Conservation (phyloP, 208 protist species). For the Crithidia bombi region DNA sequence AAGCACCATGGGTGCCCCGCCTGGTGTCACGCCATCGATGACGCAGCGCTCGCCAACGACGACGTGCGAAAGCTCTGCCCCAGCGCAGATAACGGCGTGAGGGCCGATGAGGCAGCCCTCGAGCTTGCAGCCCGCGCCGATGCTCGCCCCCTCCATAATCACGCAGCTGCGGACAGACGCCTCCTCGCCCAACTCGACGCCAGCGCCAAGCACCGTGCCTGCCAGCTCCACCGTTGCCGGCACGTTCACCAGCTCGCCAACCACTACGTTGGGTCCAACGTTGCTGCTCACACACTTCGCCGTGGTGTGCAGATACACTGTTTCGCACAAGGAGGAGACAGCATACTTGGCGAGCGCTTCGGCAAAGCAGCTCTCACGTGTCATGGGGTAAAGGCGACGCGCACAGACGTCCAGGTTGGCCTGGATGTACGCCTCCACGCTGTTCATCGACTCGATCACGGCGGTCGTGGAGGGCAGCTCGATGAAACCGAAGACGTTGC, state of each 20-base stretch:
- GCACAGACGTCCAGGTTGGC: slow-evolving; percentile 79
- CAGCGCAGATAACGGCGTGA: slow-evolving; percentile 48
- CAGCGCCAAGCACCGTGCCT: slow-evolving; percentile 59
- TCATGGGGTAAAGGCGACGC: slow-evolving; percentile 80
- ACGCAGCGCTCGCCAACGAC: slow-evolving; percentile 63
- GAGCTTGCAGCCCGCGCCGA: slow-evolving; percentile 62
- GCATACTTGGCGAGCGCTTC: slow-evolving; percentile 72
- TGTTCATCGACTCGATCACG: slow-evolving; percentile 65
- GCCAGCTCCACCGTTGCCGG: slow-evolving; percentile 52
- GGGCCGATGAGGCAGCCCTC: slow-evolving; percentile 64
- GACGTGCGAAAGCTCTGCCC: slow-evolving; percentile 54
- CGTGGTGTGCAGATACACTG: slow-evolving; percentile 75
- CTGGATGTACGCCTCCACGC: slow-evolving; percentile 72
- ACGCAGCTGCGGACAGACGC: slow-evolving; percentile 65
- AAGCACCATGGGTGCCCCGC: slow-evolving; percentile 19
- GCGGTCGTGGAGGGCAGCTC: slow-evolving; percentile 46
- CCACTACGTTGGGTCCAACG: slow-evolving; percentile 60
- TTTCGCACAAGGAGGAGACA: slow-evolving; percentile 65
- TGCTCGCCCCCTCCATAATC: slow-evolving; percentile 60
- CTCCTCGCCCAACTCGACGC: slow-evolving; percentile 64
- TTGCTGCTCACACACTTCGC: slow-evolving; percentile 34
- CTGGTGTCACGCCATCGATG: slow-evolving; percentile 25
- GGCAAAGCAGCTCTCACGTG: slow-evolving; percentile 83
- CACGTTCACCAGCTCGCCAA: slow-evolving; percentile 65
- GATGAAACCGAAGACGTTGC: slow-evolving; percentile 77